A percentile compares a stretch with the other conserved stretches of the same genome.
These are phyloP conservation scores for Candida pseudoglaebosa DNA, from an alignment of 805 yeast species.

Conservation along the genomic window DNA sequence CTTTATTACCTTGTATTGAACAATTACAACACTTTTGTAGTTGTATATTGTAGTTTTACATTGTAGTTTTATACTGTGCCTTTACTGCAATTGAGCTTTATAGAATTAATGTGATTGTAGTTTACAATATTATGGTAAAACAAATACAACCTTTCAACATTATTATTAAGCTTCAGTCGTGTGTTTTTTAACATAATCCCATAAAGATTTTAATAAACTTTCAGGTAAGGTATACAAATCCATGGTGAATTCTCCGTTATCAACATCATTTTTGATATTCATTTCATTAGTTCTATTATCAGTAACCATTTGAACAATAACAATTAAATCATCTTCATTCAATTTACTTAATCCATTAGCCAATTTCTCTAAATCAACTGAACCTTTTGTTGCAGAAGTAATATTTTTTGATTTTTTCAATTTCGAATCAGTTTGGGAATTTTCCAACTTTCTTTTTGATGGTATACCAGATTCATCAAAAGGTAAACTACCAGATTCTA, in stretches of 20 bases:
- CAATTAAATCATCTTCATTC: conserved; percentile 87
- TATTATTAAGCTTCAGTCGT: conserved; percentile 28
- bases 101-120: too few relatives aligned
- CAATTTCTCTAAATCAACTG: conserved; percentile 81
- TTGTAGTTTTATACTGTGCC: too few relatives aligned
- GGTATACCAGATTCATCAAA: conserved; percentile 32
- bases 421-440: conserved; percentile 22
- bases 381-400: conserved; percentile 55
- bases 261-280: conserved; percentile 93
- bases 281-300: conserved; percentile 93
- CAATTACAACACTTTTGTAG: too few relatives aligned
- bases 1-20: too few relatives aligned
- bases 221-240: conserved; percentile 93
- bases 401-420: conserved; percentile 50
- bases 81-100: too few relatives aligned
- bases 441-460: conserved; percentile 15
- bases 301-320: conserved; percentile 95
- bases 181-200: conserved; percentile 89
- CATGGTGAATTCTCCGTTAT: conserved; percentile 96
- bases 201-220: conserved; percentile 80
- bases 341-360: conserved; percentile 87
- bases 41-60: too few relatives aligned
- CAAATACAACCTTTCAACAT: too few relatives aligned
- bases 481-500: conserved; percentile 82
- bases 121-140: too few relatives aligned